These are phyloP conservation scores for Penicillium silybi DNA, from an alignment of 495 filamentous ascomycete genomes.

Conservation along the genomic window DNA sequence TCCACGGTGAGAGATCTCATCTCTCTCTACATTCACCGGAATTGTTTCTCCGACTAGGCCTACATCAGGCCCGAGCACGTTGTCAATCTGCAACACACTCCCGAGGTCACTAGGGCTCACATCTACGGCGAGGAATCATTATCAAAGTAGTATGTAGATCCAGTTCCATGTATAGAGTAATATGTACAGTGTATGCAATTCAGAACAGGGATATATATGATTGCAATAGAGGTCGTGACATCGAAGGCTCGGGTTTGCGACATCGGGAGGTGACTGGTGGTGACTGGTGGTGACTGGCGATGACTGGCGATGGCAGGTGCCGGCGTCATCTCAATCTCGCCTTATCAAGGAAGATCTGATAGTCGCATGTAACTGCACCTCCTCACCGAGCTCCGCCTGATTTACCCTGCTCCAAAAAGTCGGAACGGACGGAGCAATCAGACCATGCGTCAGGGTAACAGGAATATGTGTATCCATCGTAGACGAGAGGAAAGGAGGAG, in stretches of 20 bases:
- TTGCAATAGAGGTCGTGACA: conserved; percentile 5
- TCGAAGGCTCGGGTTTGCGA: background rate
- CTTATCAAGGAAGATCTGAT: background rate
- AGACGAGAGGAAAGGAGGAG: background rate
- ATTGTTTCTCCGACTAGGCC: background rate
- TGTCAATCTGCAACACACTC: background rate
- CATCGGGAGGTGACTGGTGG: background rate
- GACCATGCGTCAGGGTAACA: background rate
- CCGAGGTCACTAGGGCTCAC: background rate
- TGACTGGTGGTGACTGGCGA: too few relatives aligned
- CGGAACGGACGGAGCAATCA: background rate
- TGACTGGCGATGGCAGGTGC: too few relatives aligned
- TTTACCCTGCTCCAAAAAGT: background rate
- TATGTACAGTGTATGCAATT: conserved; percentile 19
- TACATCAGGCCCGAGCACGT: background rate
- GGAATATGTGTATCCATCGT: background rate
- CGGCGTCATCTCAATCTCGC: background rate
- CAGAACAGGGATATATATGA: background rate
- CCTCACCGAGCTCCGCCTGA: background rate
- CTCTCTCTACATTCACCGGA: background rate
- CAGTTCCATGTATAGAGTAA: conserved; percentile 7
- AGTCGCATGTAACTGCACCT: background rate
- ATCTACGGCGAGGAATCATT: background rate
- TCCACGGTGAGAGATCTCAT: background rate
- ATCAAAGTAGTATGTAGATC: conserved; percentile 2